phyloP scores from a whole-genome alignment of 139 green algal genomes.

The Volvox africanus region DNA sequence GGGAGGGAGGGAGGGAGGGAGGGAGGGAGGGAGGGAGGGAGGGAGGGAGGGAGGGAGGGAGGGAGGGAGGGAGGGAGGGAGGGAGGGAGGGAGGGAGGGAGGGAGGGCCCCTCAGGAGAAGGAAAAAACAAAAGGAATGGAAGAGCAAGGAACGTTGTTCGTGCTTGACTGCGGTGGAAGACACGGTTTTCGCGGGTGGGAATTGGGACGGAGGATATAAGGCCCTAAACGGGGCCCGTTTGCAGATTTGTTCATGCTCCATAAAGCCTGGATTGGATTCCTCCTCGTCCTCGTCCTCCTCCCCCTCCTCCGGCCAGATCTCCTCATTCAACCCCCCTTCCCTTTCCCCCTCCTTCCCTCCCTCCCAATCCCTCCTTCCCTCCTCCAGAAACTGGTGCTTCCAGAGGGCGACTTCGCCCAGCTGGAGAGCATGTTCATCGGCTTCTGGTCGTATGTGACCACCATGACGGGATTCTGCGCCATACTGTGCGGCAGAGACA shows the following conservation, averaged over 20 bases:
- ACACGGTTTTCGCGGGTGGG: background rate
- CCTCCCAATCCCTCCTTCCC: no score
- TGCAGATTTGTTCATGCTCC: background rate
- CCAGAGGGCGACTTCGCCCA: background rate
- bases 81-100: background rate
- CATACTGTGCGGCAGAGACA: background rate
- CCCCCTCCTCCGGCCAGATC: no score
- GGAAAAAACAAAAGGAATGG: background rate
- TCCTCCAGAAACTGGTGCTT: background rate
- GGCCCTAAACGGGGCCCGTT: background rate
- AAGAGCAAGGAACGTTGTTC: background rate
- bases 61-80: no score
- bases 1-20: background rate
- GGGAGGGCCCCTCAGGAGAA: no score
- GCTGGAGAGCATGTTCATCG: constrained; percentile 20
- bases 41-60: background rate
- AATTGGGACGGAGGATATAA: background rate
- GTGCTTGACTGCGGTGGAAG: background rate
- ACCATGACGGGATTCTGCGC: constrained; percentile 39
- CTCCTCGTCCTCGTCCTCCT: no score
- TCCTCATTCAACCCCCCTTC: no score
- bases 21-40: background rate
- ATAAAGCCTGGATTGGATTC: background rate
- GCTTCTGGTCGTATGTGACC: background rate
- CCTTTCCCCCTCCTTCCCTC: no score